A percentile compares a stretch with the other conserved stretches of the same genome.
phyloP scores from a whole-genome alignment of 768 basidiomycete genomes.

The Dentipellis fragilis region DNA sequence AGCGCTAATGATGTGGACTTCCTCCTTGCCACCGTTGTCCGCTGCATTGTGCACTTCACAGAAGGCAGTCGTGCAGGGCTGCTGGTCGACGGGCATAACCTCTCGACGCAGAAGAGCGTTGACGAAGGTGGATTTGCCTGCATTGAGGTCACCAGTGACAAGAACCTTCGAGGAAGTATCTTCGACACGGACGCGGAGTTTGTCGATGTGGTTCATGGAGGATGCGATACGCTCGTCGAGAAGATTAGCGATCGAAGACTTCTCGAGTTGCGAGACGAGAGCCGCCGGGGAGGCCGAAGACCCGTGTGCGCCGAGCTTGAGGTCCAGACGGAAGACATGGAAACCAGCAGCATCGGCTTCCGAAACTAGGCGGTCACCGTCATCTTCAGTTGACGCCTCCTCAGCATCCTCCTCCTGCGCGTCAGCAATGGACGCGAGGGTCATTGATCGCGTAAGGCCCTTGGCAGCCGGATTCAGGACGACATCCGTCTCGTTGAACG shows the following conservation, averaged over 20 bases:
- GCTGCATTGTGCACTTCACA: slow-evolving; percentile 91
- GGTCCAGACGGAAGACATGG: slow-evolving; percentile 83
- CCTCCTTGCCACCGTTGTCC: slow-evolving; percentile 72
- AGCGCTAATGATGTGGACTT: slow-evolving; percentile 75
- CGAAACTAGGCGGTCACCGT: slow-evolving; percentile 26
- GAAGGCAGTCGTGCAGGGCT: slow-evolving; percentile 94
- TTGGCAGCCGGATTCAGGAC: slow-evolving; percentile 38
- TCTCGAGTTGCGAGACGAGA: slow-evolving; percentile 88
- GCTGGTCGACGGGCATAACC: slow-evolving; percentile 96
- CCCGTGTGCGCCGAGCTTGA: slow-evolving; percentile 75
- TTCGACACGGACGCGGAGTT: slow-evolving; percentile 76
- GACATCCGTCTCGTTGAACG: slow-evolving; percentile 55
- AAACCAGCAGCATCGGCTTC: slow-evolving; percentile 50
- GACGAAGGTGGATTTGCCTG: slow-evolving; percentile 97
- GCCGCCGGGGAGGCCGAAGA: slow-evolving; percentile 51
- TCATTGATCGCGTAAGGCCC: slow-evolving; percentile 47
- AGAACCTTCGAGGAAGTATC: slow-evolving; percentile 94
- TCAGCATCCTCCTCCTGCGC: slow-evolving; percentile 26
- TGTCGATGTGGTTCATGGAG: slow-evolving; percentile 70
- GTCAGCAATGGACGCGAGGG: slow-evolving; percentile 44
- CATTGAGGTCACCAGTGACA: slow-evolving; percentile 96
- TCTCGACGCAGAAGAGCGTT: slow-evolving; percentile 86
- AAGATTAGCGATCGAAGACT: slow-evolving; percentile 84
- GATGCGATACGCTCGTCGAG: slow-evolving; percentile 75
- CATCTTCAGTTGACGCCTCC: slow-evolving; percentile 18